Conservation (phyloP, 2,329 filamentous ascomycete species). For the Apiospora saccharicola region DNA sequence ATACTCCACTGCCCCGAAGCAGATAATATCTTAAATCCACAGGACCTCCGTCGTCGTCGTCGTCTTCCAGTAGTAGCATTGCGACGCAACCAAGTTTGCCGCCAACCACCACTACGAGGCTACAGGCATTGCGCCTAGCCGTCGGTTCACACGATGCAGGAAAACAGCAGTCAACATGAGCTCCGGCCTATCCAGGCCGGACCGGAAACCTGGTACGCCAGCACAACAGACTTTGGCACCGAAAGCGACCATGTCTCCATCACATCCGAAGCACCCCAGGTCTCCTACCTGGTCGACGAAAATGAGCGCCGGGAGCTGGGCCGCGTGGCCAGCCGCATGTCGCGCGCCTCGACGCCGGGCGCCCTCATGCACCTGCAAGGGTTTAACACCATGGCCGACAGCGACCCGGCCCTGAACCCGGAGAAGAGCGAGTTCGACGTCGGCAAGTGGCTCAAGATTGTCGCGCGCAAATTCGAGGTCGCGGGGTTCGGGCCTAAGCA, state of each 20-base stretch:
- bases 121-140: conserved; percentile 11
- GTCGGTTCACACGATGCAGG: neutral
- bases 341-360: neutral
- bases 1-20: neutral
- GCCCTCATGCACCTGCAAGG: neutral
- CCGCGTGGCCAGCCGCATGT: conserved; percentile 4
- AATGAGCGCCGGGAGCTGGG: conserved; percentile 3
- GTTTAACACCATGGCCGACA: conserved; percentile 9
- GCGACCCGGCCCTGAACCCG: conserved; percentile 18
- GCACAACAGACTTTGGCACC: neutral
- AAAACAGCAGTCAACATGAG: neutral
- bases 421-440: conserved; percentile 15
- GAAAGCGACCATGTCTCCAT: conserved; percentile 1
- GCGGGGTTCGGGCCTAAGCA: conserved; percentile 9
- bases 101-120: neutral
- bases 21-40: neutral
- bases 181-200: neutral
- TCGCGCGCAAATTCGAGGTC: conserved; percentile 1
- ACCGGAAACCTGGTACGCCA: neutral
- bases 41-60: neutral
- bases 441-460: conserved; percentile 13
- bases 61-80: neutral
- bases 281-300: conserved; percentile 8
- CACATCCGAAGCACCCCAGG: neutral
- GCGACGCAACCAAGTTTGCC: neutral